Base-by-base conservation (phyloP, 2,329 filamentous ascomycete genomes). In the Cadophora luteo-olivacea region DNA sequence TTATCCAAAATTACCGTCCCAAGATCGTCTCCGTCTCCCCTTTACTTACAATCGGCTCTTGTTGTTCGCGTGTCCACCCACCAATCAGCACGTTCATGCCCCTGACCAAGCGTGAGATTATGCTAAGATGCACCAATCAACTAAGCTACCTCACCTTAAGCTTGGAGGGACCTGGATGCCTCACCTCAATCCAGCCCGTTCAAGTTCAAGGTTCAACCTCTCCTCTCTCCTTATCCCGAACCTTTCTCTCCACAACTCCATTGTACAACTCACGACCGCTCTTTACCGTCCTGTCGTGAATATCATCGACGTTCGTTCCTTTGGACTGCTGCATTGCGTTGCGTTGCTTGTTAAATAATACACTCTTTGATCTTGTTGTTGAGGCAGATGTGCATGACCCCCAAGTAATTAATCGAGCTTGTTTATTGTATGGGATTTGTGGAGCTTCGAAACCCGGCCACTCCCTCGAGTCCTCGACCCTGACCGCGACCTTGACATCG, bases 361-460 rank as follows among this genome's bases (percentile, higher is more conserved):
- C 29, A 8, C 29, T 57, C 32, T 19, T 57, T 16, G 8, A 33
- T 45, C 16, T 57, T 58, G 19, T 14, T 38, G 19, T 14, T 58
- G 33, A 38, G 24, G 32, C 29, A 24, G 55, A 58, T 58, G 54
- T 41, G 55, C 55, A 58, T 58, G 33, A 58, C 7, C 45, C 45
- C 19, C n/a, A 4, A 49, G n/a, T 49, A 19, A 49, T 49, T 49
- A 49, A 49, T 49, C n/a, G 55, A 38, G 12, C 19, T 58, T 58
- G 55, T 58, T 58, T 58, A 58, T 38, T 36, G 55, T 58, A 36
- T 58, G 55, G 55, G 55, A 58, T 38, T 58, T 58, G 55, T 36
- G 52, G 52, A 55, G 16, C 52, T 33, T 32, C 33, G 33, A 38
- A 58, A 38, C 55, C 55, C 33, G 55, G 33, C 54, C 54, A 11